Conservation (phyloP, 2,329 filamentous ascomycete genomes). For the Escovopsis sp. region DNA sequence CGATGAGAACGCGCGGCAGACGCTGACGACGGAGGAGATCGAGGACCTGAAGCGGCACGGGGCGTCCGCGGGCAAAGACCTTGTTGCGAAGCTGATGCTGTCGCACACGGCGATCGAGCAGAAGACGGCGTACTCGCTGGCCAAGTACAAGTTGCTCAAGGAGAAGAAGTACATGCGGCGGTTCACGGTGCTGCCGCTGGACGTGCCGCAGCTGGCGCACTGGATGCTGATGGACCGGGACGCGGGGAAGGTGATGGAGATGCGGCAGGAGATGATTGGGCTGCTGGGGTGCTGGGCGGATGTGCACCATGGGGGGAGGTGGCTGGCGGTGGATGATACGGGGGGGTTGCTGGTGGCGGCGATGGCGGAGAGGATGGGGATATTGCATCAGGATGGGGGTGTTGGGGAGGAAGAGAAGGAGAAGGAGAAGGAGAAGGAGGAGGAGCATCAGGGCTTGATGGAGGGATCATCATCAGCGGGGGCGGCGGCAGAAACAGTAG, state of each 20-base stretch:
- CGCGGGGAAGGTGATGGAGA: constrained; percentile 63
- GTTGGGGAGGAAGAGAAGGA: too few species aligned
- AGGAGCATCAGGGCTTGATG: too few species aligned
- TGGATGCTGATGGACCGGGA: constrained; percentile 73
- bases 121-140: constrained; percentile 85
- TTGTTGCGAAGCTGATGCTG: constrained; percentile 83
- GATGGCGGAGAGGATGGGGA: constrained; percentile 77
- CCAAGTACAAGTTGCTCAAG: constrained; percentile 92
- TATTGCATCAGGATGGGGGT: constrained; percentile 43
- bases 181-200: constrained; percentile 73
- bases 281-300: constrained; percentile 82
- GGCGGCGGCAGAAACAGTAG: too few species aligned
- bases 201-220: constrained; percentile 59
- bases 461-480: too few species aligned
- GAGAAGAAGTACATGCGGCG: constrained; percentile 82
- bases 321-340: constrained; percentile 76
- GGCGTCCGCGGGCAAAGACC: constrained; percentile 65
- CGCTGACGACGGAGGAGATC: constrained; percentile 59
- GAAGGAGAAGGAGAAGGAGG: too few species aligned
- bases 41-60: constrained; percentile 61
- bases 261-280: constrained; percentile 70
- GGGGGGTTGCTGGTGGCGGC: constrained; percentile 69
- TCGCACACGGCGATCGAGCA: constrained; percentile 83
- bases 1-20: constrained; percentile 54
- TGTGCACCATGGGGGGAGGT: constrained; percentile 55